These are phyloP conservation scores for Lactarius akahatsu DNA, from an alignment of 768 basidiomycete species.

Conservation along the genomic window DNA sequence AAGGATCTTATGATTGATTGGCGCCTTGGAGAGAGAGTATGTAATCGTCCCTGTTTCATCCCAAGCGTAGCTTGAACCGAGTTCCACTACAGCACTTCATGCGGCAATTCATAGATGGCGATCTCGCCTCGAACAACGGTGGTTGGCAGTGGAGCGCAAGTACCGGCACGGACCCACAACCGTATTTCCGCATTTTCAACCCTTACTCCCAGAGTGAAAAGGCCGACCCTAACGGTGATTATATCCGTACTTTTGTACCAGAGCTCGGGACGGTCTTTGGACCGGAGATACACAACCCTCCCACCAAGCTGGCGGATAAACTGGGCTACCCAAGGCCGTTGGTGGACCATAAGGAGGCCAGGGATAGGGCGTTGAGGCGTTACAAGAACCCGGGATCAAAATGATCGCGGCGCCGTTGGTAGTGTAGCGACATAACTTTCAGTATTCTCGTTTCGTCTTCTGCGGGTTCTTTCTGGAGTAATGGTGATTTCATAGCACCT, in stretches of 20 bases:
- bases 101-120: constrained; percentile 87
- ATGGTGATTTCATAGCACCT: background rate
- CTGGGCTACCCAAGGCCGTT: constrained; percentile 78
- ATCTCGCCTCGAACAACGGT: constrained; percentile 86
- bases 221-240: constrained; percentile 83
- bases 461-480: background rate
- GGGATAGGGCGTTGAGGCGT: constrained; percentile 70
- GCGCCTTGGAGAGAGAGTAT: constrained; percentile 75
- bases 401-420: background rate
- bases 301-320: constrained; percentile 58
- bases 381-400: constrained; percentile 60
- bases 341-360: constrained; percentile 68
- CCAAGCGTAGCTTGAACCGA: background rate
- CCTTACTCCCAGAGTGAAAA: constrained; percentile 80
- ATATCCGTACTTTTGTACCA: constrained; percentile 84
- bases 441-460: background rate
- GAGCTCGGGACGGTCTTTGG: constrained; percentile 59
- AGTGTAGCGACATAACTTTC: background rate
- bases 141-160: constrained; percentile 88
- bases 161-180: constrained; percentile 86
- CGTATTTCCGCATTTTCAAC: constrained; percentile 91
- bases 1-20: constrained; percentile 92
- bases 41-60: constrained; percentile 30
- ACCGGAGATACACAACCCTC: constrained; percentile 75
- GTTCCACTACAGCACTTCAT: constrained; percentile 67